These are phyloP conservation scores for Colletotrichum spaethianum DNA, from an alignment of 2,329 filamentous ascomycete species.

Conservation along the genomic window DNA sequence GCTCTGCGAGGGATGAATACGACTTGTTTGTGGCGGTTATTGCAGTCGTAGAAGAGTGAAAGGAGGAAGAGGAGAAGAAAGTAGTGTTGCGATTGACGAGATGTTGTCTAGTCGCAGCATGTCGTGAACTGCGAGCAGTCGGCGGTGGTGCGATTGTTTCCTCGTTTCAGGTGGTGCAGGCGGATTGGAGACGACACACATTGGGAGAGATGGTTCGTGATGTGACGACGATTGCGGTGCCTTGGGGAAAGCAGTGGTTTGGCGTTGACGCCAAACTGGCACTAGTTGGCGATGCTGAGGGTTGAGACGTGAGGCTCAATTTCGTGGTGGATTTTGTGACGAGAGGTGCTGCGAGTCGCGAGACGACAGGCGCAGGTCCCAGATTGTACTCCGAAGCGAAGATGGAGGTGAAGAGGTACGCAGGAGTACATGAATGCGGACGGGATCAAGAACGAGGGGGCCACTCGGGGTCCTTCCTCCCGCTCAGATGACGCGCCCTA, in stretches of 20 bases:
- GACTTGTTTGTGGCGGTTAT: neutral
- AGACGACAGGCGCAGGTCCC: neutral
- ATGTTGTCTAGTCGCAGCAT: neutral
- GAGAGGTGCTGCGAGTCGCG: neutral
- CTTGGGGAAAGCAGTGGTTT: neutral
- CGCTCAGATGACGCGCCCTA: neutral
- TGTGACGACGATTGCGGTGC: neutral
- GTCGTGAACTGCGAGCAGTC: conserved; percentile 1
- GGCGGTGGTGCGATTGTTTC: neutral
- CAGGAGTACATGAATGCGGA: neutral
- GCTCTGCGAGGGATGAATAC: neutral
- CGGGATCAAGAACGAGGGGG: neutral
- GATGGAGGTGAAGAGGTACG: neutral
- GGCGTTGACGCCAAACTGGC: neutral
- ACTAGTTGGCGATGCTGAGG: neutral
- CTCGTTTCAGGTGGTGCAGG: neutral
- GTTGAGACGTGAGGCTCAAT: neutral
- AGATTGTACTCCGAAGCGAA: neutral
- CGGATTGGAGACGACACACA: neutral
- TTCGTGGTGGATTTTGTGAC: neutral
- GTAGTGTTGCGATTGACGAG: conserved; percentile 1
- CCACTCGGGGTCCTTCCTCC: conserved; percentile 1
- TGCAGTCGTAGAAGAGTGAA: neutral
- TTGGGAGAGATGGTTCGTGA: too few species aligned
- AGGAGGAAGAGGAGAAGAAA: neutral